Conservation (phyloP, 2,329 filamentous ascomycete species). For the Neonectria hederae region DNA sequence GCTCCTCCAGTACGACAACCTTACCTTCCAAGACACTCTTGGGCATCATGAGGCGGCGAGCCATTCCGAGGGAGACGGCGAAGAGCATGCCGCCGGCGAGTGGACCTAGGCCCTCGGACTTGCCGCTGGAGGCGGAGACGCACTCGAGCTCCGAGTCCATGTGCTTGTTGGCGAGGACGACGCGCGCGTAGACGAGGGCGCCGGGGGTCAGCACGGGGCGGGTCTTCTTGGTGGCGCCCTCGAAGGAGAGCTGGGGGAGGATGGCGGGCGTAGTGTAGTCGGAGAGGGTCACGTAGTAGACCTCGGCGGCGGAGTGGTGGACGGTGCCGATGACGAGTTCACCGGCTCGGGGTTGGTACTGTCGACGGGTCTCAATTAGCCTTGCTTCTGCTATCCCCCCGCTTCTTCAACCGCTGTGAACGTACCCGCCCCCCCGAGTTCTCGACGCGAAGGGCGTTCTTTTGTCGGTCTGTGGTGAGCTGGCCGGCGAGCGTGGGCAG, state of each 20-base stretch:
- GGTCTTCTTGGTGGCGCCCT: constrained; percentile 91
- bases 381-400: neutral
- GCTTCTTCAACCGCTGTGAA: constrained; percentile 8
- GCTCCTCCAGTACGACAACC: constrained; percentile 79
- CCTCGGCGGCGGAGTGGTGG: constrained; percentile 77
- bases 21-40: constrained; percentile 69
- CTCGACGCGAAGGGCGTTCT: constrained; percentile 83
- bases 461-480: constrained; percentile 73
- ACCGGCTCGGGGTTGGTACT: constrained; percentile 83
- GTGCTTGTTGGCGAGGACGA: constrained; percentile 79
- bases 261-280: constrained; percentile 71
- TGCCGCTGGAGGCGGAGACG: constrained; percentile 85
- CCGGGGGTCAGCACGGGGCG: constrained; percentile 79
- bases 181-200: constrained; percentile 87
- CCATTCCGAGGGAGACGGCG: constrained; percentile 80
- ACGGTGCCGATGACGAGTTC: constrained; percentile 92
- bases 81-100: constrained; percentile 89
- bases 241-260: constrained; percentile 90
- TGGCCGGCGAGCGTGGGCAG: constrained; percentile 73
- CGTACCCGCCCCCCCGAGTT: constrained; percentile 74
- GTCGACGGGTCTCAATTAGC: constrained; percentile 37
- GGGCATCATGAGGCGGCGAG: constrained; percentile 78
- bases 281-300: constrained; percentile 82
- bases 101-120: constrained; percentile 86
- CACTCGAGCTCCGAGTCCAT: constrained; percentile 93